A percentile compares a stretch with the other conserved stretches of the same genome.
Evolutionary conservation across 1,284 basidiomycete species (phyloP).

Genomic region (Lentinus polychrous): DNA sequence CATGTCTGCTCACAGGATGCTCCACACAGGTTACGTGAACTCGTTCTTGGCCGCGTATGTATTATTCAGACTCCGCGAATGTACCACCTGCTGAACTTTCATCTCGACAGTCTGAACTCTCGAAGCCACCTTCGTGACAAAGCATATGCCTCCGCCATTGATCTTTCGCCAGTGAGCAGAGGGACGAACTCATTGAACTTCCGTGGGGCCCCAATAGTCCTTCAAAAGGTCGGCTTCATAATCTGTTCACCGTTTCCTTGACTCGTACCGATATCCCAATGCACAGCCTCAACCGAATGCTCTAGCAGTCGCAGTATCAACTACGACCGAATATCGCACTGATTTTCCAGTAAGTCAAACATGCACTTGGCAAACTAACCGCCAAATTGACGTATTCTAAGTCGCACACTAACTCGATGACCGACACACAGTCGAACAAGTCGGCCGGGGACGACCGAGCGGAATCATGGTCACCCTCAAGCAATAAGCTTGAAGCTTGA

Average conservation of each 20-base stretch:
- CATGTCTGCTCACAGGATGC: not conserved
- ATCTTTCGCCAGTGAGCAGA: not conserved
- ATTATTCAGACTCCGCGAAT: not conserved
- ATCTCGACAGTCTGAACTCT: slow-evolving; percentile 16
- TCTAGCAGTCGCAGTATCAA: slow-evolving; percentile 7
- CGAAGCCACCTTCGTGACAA: slow-evolving; percentile 18
- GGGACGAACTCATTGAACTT: not conserved
- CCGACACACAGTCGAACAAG: not conserved
- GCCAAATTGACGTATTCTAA: not conserved
- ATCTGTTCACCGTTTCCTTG: not conserved
- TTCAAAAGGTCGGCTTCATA: slow-evolving; percentile 1
- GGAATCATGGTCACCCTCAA: not conserved
- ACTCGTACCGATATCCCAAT: not conserved
- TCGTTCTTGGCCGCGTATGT: slow-evolving; percentile 21
- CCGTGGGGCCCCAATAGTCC: slow-evolving; percentile 6
- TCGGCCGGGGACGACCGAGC: not conserved
- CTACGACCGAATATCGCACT: slow-evolving; percentile 7
- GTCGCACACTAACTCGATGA: not conserved
- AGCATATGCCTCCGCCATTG: slow-evolving; percentile 12
- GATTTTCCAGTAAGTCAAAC: slow-evolving; percentile 4
- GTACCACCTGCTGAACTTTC: not conserved
- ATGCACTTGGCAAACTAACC: not conserved
- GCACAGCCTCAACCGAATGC: not conserved
- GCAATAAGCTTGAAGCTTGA: not conserved
- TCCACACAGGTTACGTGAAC: slow-evolving; percentile 22